A percentile compares a stretch with the other conserved stretches of the same genome.
Evolutionary conservation across 257 asterid species (phyloP).

Genomic region (Salvia splendens): DNA sequence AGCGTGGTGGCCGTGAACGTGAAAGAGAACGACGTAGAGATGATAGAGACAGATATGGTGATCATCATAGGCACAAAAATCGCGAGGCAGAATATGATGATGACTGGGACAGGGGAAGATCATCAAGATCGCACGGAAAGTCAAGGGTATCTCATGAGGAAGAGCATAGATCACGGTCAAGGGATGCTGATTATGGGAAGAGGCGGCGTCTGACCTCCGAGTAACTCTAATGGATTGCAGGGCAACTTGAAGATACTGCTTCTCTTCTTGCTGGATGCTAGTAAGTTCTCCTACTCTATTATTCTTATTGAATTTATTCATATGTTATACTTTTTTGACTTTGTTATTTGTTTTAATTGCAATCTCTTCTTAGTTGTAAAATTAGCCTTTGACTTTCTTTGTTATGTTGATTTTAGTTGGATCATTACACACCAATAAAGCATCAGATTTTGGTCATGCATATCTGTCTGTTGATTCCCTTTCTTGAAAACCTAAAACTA

Average conservation of each 20-base stretch:
- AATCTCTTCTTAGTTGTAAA: neutral
- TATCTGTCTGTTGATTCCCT: neutral
- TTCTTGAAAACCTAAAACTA: neutral
- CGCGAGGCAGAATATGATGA: slow-evolving; percentile 44
- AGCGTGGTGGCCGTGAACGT: slow-evolving; percentile 46
- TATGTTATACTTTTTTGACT: slow-evolving; percentile 9
- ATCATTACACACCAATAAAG: neutral
- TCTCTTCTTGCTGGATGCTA: slow-evolving; percentile 39
- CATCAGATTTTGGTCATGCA: too few species aligned
- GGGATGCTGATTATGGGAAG: slow-evolving; percentile 49
- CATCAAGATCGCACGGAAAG: slow-evolving; percentile 43
- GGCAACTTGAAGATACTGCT: slow-evolving; percentile 34
- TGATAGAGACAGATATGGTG: slow-evolving; percentile 41
- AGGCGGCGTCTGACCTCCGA: slow-evolving; percentile 50
- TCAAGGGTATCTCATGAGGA: slow-evolving; percentile 38
- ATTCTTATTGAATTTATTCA: neutral
- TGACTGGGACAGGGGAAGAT: slow-evolving; percentile 44
- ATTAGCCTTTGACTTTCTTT: neutral
- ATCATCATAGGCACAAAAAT: slow-evolving; percentile 42
- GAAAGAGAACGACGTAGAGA: slow-evolving; percentile 50
- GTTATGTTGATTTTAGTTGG: slow-evolving; percentile 12
- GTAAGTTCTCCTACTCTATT: slow-evolving; percentile 44
- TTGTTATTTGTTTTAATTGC: slow-evolving; percentile 12
- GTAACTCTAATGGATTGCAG: slow-evolving; percentile 37
- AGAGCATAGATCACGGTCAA: slow-evolving; percentile 44